phyloP scores from a whole-genome alignment of 2,329 filamentous ascomycete genomes.

The Fusarium bactridioides region DNA sequence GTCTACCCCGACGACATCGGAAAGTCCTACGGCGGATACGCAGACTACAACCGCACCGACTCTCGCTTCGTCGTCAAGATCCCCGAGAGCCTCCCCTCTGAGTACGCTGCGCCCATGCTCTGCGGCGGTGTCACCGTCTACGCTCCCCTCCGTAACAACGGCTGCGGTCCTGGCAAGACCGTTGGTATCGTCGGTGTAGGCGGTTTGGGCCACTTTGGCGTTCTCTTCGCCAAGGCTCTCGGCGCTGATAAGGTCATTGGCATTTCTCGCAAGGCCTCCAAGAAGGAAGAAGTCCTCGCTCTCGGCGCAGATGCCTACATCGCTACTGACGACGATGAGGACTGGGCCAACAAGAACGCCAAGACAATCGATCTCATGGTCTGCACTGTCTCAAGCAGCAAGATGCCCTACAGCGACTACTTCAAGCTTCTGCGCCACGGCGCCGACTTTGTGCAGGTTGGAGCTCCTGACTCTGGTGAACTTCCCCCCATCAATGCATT shows the following conservation, averaged over 20 bases:
- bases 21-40: conserved; percentile 57
- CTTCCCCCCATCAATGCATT: conserved; percentile 39
- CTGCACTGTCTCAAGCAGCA: conserved; percentile 59
- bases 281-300: conserved; percentile 61
- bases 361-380: conserved; percentile 64
- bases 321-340: conserved; percentile 54
- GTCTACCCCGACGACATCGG: conserved; percentile 56
- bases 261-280: conserved; percentile 61
- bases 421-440: conserved; percentile 65
- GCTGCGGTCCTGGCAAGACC: conserved; percentile 69
- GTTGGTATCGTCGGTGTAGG: conserved; percentile 74
- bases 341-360: conserved; percentile 62
- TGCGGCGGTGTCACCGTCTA: conserved; percentile 75
- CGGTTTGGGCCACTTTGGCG: conserved; percentile 72
- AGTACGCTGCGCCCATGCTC: conserved; percentile 66
- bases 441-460: conserved; percentile 71
- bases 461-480: conserved; percentile 40
- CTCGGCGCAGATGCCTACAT: conserved; percentile 63
- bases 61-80: conserved; percentile 58
- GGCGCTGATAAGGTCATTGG: conserved; percentile 67
- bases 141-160: conserved; percentile 66
- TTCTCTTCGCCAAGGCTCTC: conserved; percentile 72
- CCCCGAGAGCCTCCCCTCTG: conserved; percentile 50
- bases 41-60: conserved; percentile 44
- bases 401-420: conserved; percentile 70